phyloP scores from a whole-genome alignment of 257 asterid genomes.

The Ocimum tenuiflorum region DNA sequence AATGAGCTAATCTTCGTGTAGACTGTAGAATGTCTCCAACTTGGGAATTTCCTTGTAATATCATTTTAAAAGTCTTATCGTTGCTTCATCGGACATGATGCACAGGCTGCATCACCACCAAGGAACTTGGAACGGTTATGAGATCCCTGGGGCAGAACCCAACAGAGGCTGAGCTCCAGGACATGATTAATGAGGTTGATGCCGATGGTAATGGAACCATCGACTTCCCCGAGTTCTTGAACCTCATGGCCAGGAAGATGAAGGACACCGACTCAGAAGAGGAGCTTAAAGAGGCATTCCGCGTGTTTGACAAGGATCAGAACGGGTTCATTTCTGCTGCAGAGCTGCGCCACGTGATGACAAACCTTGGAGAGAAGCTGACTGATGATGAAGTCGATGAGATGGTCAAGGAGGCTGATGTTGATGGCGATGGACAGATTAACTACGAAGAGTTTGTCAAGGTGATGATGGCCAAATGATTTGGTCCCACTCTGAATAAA shows the following conservation, averaged over 20 bases:
- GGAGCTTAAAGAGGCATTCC: slow-evolving; percentile 71
- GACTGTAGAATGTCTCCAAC: neutral
- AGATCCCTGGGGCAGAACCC: slow-evolving; percentile 70
- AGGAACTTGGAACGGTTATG: slow-evolving; percentile 74
- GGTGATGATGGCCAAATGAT: slow-evolving; percentile 75
- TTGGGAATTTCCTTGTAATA: neutral
- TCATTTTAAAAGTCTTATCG: neutral
- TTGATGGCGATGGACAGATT: slow-evolving; percentile 65
- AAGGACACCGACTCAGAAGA: slow-evolving; percentile 73
- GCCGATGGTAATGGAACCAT: slow-evolving; percentile 74
- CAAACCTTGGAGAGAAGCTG: slow-evolving; percentile 66
- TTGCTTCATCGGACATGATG: neutral
- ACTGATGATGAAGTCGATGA: slow-evolving; percentile 72
- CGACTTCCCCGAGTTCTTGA: slow-evolving; percentile 66
- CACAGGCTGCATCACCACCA: slow-evolving; percentile 63
- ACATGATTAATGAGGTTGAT: slow-evolving; percentile 67
- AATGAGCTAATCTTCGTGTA: neutral
- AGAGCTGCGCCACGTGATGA: slow-evolving; percentile 69
- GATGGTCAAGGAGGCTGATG: slow-evolving; percentile 72
- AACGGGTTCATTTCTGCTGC: slow-evolving; percentile 70
- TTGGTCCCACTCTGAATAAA: slow-evolving; percentile 10
- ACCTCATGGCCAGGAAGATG: slow-evolving; percentile 67
- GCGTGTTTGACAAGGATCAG: slow-evolving; percentile 70
- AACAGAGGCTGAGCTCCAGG: slow-evolving; percentile 71
- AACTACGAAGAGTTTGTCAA: slow-evolving; percentile 68